phyloP scores from a whole-genome alignment of 129 eudicot species.

The Chrysanthemum seticuspe region DNA sequence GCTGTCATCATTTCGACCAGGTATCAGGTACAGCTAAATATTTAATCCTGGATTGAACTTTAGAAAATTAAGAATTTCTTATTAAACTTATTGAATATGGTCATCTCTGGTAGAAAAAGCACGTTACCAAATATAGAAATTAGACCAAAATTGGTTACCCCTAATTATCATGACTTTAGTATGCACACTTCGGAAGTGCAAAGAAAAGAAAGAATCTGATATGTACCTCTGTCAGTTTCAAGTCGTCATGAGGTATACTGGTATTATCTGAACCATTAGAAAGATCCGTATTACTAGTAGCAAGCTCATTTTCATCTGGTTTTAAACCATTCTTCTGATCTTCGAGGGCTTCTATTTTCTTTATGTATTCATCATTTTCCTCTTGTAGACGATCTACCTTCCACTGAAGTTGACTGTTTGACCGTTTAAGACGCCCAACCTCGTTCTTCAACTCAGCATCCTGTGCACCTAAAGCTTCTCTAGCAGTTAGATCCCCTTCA shows the following conservation, averaged over 20 bases:
- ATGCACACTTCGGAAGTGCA: background rate
- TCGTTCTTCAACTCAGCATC: slow-evolving; percentile 65
- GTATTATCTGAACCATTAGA: slow-evolving; percentile 12
- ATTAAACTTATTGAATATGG: too few species aligned
- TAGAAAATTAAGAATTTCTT: too few species aligned
- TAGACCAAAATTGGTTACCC: background rate
- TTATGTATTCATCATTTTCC: slow-evolving; percentile 42
- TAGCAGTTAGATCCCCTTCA: slow-evolving; percentile 64
- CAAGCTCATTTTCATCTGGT: slow-evolving; percentile 19
- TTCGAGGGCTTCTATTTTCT: slow-evolving; percentile 39
- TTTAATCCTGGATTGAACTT: too few species aligned
- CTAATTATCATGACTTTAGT: too few species aligned
- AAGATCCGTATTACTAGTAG: slow-evolving; percentile 5
- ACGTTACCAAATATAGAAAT: background rate
- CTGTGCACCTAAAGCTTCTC: slow-evolving; percentile 60
- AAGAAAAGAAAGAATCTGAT: slow-evolving; percentile 11
- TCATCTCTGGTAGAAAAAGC: too few species aligned
- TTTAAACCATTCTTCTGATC: slow-evolving; percentile 36
- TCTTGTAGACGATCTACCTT: slow-evolving; percentile 51
- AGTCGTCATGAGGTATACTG: slow-evolving; percentile 23
- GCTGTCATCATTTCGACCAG: too few species aligned
- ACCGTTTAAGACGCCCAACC: slow-evolving; percentile 48
- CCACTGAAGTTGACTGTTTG: slow-evolving; percentile 56
- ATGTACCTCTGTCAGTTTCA: slow-evolving; percentile 40
- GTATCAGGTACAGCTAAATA: too few species aligned